Base-by-base conservation (phyloP, 805 yeast genomes). In the Yarrowia sp. region DNA sequence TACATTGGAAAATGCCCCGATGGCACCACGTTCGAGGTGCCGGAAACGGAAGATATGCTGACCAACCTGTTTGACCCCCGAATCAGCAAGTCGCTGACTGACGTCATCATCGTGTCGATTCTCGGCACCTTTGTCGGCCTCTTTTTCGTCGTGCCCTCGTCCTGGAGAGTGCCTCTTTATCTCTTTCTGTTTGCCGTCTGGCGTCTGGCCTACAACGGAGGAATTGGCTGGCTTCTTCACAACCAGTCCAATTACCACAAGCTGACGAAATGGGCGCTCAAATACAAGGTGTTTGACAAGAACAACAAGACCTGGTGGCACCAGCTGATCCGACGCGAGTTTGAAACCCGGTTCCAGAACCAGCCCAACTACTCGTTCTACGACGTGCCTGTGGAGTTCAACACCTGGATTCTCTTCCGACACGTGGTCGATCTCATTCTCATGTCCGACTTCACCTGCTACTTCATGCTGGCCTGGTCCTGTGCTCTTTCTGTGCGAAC, bases 391-490 rank as follows among this genome's bases (percentile, higher is more conserved):
- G 78, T 83, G 61, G 96, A 89, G 73, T 87, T 87, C 77, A 90
- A 89, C 74, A 85, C 92, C 32, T 90, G 96, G 96, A 79, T 90
- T 38, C 72, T 90, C 14, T 90, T 87, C 75, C 80, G 96, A 62
- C 89, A 87, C 72, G 80, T 87, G 62, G 96, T 90, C 16, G 96
- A 90, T 74, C 81, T 90, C 74, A 85, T 90, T 62, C 80, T 90
- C 71, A 89, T 90, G 96, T 89, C 86, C 74, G 96, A 90, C 76
- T 90, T 90, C 73, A 82, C 87, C 28, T 83, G 90, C 21, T 90
- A 90, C 73, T 80, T 87, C 72, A 81, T 89, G 66, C 78, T 87
- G 64, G 90, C 89, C 17, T 68, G 75, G 30, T 71, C 77, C 48
- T 71, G 80, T 76, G 68, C 69, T 17, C 26, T 44, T 6, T 68